Evolutionary conservation across 352 stramenopile species (phyloP).

Genomic region (Phytopythium mirpurense): DNA sequence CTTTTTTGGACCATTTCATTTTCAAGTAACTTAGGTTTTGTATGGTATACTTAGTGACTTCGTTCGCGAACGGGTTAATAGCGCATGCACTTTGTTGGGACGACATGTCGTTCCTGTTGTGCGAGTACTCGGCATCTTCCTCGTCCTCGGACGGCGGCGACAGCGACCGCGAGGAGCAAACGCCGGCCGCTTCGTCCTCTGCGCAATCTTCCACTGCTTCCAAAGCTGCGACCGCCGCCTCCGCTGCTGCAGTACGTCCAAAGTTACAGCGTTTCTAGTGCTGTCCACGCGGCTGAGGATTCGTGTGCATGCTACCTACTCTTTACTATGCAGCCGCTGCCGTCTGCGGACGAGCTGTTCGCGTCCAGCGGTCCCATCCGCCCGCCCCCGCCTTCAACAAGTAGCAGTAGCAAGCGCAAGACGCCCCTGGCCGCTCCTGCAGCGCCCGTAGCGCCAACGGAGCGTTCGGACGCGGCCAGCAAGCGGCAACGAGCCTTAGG

Average conservation of each 20-base stretch:
- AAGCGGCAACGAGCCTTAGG: slow-evolving; percentile 10
- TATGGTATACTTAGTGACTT: too few species aligned
- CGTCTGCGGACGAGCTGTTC: slow-evolving; percentile 47
- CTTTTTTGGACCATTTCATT: too few species aligned
- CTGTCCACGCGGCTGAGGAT: too few species aligned
- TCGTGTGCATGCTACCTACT: too few species aligned
- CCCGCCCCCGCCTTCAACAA: not conserved
- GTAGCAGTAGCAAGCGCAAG: slow-evolving; percentile 9
- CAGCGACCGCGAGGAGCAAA: not conserved
- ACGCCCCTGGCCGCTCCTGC: not conserved
- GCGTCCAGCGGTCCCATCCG: slow-evolving; percentile 21
- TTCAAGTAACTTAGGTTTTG: too few species aligned
- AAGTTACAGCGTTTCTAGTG: not conserved
- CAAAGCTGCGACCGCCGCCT: not conserved
- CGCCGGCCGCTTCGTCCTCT: not conserved
- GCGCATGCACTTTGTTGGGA: too few species aligned
- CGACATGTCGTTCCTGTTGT: slow-evolving; percentile 48
- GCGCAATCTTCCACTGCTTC: not conserved
- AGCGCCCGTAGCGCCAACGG: not conserved
- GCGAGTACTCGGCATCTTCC: slow-evolving; percentile 59
- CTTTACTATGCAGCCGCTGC: slow-evolving; percentile 11
- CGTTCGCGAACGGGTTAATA: too few species aligned
- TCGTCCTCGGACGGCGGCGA: slow-evolving; percentile 31
- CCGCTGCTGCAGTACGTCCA: slow-evolving; percentile 3
- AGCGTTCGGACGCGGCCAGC: slow-evolving; percentile 5